These are phyloP conservation scores for Chiua sp. DNA, from an alignment of 1,284 basidiomycete species.

Conservation along the genomic window DNA sequence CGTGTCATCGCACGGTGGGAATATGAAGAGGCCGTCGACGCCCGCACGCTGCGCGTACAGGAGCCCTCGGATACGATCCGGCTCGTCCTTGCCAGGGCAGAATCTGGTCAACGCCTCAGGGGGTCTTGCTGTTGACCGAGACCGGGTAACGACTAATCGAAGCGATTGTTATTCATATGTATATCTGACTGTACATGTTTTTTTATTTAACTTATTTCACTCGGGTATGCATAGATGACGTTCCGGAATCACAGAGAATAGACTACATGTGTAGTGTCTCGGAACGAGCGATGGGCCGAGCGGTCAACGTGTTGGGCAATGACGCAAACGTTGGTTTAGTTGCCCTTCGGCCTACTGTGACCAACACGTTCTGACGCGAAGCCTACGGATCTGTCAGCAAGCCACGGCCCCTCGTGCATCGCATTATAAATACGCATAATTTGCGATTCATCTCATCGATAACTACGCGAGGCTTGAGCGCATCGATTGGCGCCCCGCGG, in stretches of 20 bases:
- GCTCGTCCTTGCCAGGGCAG: constrained; percentile 23
- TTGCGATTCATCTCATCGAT: too few species aligned
- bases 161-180: constrained; percentile 6
- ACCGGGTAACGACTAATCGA: too few species aligned
- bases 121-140: constrained; percentile 25
- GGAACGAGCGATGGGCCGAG: too few species aligned
- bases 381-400: background rate
- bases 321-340: too few species aligned
- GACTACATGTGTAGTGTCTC: too few species aligned
- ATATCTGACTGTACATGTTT: background rate
- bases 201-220: background rate
- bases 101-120: constrained; percentile 7
- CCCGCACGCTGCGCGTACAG: constrained; percentile 28
- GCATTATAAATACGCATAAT: too few species aligned
- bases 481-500: background rate
- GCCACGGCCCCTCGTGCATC: background rate
- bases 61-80: constrained; percentile 28
- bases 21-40: constrained; percentile 54
- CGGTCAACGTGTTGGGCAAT: too few species aligned
- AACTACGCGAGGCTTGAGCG: background rate
- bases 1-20: constrained; percentile 66
- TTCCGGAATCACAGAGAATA: too few species aligned
- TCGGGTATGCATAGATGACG: too few species aligned
- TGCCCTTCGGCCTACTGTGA: too few species aligned
- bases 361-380: too few species aligned